Evolutionary conservation across 345 rosid genomes (phyloP), one percentile per base, ranked within the genome.

Genomic region (Eucalyptus sp.): DNA sequence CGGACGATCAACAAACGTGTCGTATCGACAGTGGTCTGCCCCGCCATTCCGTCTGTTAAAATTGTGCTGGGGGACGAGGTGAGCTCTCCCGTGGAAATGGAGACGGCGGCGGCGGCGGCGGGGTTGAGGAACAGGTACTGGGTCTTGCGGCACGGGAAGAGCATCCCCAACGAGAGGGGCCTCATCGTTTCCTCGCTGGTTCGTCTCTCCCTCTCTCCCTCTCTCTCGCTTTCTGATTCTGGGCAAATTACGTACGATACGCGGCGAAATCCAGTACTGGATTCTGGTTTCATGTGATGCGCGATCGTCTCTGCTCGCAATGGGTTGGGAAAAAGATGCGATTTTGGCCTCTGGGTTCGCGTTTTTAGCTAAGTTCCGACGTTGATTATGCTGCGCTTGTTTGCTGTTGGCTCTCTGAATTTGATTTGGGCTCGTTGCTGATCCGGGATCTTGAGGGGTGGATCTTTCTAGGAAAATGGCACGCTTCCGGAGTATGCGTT

Each of bases 121-220:
- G 92, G 90, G 27, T 13, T 93, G 62, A 88, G 92, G 79, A 94
- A 96, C 93, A 94, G 90, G 89, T 97, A 96, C 90, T 97, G 99
- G 99, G 90, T 95, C 5, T 92, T 95, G 87, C 93, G 99, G 88
- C 99, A 96, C 48, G 99, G 99, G 29, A 96, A 95, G 92, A 95
- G 98, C 95, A 94, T 96, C 71, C 98, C 99, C 27, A 96, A 98
- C 90, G 98, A 97, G 94, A 96, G 88, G 91, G 99, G 98, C 54
- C 94, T 96, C 88, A 88, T 96, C 86, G 99, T 98, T 62, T 92
- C 98, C 31, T 96, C 98, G 12, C 84, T 94, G 97, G 99, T 96
- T 89, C 29, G 90, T 87, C 71, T 88, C 86, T 83, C 85, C 52
- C 16, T 29, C 60, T n/a, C 58, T 10, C 0, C 17, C 48, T 50